Percentiles rank a stretch among this genome's conserved stretches.
phyloP scores from a whole-genome alignment of 2,329 filamentous ascomycete genomes.

The Cordyceps militaris region DNA sequence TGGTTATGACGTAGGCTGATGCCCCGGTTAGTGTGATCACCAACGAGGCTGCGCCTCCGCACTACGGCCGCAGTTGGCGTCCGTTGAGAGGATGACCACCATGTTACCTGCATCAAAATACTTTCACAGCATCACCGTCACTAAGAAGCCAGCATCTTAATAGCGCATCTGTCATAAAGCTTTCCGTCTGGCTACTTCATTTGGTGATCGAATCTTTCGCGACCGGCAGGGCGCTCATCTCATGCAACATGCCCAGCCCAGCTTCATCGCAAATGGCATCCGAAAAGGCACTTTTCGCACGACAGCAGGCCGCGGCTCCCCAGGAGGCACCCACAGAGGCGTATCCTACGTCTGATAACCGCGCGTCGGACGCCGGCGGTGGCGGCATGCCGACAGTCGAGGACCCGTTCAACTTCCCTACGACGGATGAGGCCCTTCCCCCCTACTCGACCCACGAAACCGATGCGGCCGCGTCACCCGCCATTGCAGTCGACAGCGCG shows the following conservation, averaged over 20 bases:
- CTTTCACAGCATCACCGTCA: not conserved
- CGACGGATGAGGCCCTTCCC: constrained; percentile 22
- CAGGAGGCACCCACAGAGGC: constrained; percentile 10
- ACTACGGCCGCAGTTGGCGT: too few relatives aligned
- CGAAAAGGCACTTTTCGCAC: not conserved
- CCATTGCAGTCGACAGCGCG: not conserved
- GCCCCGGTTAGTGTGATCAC: too few relatives aligned
- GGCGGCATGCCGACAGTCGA: constrained; percentile 23
- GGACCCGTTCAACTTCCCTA: constrained; percentile 36
- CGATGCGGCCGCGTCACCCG: not conserved
- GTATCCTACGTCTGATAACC: not conserved
- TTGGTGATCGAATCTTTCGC: too few relatives aligned
- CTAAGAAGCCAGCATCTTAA: too few relatives aligned
- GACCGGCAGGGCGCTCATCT: too few relatives aligned
- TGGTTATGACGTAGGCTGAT: too few relatives aligned
- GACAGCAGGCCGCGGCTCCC: not conserved
- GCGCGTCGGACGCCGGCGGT: not conserved
- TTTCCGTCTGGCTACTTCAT: too few relatives aligned
- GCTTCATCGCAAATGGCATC: not conserved
- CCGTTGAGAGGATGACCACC: too few relatives aligned
- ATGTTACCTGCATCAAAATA: not conserved
- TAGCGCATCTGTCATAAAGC: too few relatives aligned
- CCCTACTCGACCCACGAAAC: constrained; percentile 19
- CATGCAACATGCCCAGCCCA: not conserved
- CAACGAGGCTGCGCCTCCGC: not conserved